These are phyloP conservation scores for Fusarium decemcellulare DNA, from an alignment of 2,329 filamentous ascomycete species.

Conservation along the genomic window DNA sequence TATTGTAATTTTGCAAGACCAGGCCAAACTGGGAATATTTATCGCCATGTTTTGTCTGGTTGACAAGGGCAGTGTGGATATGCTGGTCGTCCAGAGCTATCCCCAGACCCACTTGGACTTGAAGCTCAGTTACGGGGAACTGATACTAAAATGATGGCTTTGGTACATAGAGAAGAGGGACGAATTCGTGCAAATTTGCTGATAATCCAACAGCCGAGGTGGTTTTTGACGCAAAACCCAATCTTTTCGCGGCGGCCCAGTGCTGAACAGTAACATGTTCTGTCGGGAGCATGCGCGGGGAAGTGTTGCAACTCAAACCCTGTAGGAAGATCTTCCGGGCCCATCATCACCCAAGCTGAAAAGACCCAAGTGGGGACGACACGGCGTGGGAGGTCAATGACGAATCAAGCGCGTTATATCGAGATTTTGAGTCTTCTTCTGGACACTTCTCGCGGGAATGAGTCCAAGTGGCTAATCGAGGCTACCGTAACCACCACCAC, in stretches of 20 bases:
- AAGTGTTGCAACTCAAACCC: conserved; percentile 17
- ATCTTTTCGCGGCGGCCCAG: background rate
- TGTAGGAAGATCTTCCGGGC: conserved; percentile 31
- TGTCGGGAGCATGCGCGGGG: background rate
- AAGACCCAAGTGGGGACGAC: conserved; percentile 20
- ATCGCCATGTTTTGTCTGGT: background rate
- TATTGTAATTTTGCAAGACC: background rate
- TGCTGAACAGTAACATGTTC: conserved; percentile 1
- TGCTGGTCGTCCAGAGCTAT: background rate
- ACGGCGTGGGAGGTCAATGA: conserved; percentile 14
- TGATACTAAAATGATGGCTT: conserved; percentile 2
- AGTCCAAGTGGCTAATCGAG: background rate
- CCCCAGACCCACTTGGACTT: conserved; percentile 8
- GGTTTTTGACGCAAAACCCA: background rate
- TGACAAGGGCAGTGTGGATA: background rate
- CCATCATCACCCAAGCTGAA: background rate
- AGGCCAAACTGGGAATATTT: no score
- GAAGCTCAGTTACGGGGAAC: background rate
- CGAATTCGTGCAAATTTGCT: conserved; percentile 1
- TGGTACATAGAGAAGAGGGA: background rate
- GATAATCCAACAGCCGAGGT: background rate
- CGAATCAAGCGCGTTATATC: conserved; percentile 19
- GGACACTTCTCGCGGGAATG: conserved; percentile 14
- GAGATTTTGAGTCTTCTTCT: conserved; percentile 17
- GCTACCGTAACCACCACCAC: background rate